A percentile compares a stretch with the other conserved stretches of the same genome.
Conservation (phyloP, 192 early-diverging fungal genomes). For the Spizellomyces sp. region DNA sequence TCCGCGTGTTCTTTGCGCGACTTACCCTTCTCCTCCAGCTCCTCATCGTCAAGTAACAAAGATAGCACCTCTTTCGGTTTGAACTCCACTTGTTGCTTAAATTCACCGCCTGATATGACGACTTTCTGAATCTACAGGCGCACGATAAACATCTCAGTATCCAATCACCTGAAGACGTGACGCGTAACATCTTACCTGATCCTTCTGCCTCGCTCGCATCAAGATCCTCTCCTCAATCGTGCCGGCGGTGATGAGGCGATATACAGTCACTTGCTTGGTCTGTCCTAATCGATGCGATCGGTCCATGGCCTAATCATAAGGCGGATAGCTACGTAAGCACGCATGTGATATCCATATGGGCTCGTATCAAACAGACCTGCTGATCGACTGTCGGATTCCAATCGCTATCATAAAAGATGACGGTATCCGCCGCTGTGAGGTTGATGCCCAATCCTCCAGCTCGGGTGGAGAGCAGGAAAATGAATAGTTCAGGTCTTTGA, state of each 20-base stretch:
- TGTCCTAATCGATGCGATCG: constrained; percentile 92
- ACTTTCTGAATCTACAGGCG: constrained; percentile 74
- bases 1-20: not conserved
- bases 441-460: constrained; percentile 40
- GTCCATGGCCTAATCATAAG: constrained; percentile 83
- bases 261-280: constrained; percentile 82
- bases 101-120: constrained; percentile 90
- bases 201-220: constrained; percentile 80
- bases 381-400: constrained; percentile 92
- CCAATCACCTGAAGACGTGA: not conserved
- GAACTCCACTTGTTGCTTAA: constrained; percentile 73
- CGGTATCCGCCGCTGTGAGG: constrained; percentile 36
- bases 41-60: constrained; percentile 78
- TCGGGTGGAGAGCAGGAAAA: constrained; percentile 34
- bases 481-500: constrained; percentile 76
- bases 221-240: constrained; percentile 83
- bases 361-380: constrained; percentile 40
- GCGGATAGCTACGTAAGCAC: constrained; percentile 22
- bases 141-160: not conserved
- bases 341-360: too few relatives aligned
- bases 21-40: constrained; percentile 36
- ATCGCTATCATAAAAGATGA: constrained; percentile 40
- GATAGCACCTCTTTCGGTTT: constrained; percentile 90
- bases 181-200: constrained; percentile 54
- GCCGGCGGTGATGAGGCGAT: constrained; percentile 78